phyloP scores from a whole-genome alignment of 495 filamentous ascomycete species.

The Daldinia vernicosa region DNA sequence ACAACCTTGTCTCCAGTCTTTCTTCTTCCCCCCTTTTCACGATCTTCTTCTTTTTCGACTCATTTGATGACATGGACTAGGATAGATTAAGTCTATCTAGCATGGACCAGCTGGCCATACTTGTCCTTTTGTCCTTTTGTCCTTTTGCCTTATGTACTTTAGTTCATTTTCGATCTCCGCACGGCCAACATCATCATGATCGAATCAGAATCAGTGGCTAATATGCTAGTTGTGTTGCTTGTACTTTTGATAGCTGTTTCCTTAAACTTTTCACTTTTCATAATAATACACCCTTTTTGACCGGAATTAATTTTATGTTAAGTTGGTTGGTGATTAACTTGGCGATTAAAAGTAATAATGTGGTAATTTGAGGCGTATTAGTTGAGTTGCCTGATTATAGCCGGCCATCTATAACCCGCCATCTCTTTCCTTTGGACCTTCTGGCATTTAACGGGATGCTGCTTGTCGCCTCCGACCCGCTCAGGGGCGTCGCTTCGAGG shows the following conservation, averaged over 20 bases:
- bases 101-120: slow-evolving; percentile 3
- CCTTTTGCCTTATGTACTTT: not conserved
- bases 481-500: too few relatives aligned
- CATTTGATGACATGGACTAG: slow-evolving; percentile 12
- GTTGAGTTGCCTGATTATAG: not conserved
- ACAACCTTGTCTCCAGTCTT: slow-evolving; percentile 4
- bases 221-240: slow-evolving; percentile 1
- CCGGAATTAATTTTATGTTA: not conserved
- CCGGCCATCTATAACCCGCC: too few relatives aligned
- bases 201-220: not conserved
- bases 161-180: not conserved
- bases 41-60: not conserved
- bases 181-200: not conserved
- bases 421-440: too few relatives aligned
- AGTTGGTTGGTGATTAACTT: not conserved
- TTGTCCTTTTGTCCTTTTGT: slow-evolving; percentile 5
- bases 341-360: not conserved
- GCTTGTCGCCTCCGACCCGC: too few relatives aligned
- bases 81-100: slow-evolving; percentile 29
- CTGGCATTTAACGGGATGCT: too few relatives aligned
- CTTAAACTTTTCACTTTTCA: not conserved
- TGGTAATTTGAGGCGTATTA: not conserved
- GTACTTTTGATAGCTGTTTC: not conserved
- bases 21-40: not conserved
- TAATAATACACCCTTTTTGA: not conserved